Base-by-base conservation (phyloP, 495 filamentous ascomycete species). In the Penicillium roqueforti region DNA sequence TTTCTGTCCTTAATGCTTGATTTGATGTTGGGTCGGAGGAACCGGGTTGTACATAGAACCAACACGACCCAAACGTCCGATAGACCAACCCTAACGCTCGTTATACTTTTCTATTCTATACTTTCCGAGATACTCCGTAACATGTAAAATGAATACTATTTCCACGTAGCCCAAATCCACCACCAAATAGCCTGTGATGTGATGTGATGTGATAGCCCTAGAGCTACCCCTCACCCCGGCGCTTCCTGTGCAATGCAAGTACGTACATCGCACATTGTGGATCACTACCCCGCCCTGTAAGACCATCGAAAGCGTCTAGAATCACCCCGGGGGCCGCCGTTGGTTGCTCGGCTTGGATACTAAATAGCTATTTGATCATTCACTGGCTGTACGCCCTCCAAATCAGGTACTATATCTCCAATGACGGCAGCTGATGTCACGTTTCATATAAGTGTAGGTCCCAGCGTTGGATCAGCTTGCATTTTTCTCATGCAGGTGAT, bases 11-110 rank as follows among this genome's bases (percentile, higher is more conserved):
- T 41, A 25, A 4, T 34, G 14, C 22, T 43, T 20, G 41, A 31
- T 56, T 49, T 53, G 55, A 40, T 48, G 55, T 49, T 59, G 52
- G 37, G 40, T 48, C 16, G 26, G 43, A 43, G 47, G 45, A 51
- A 40, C 20, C 54, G 39, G 54, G 54, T 60, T 57, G 58, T 60
- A 60, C 31, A 60, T 60, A 60, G 58, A 56, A 56, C 48, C 57
- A 48, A 39, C 4, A 57, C 54, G 45, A 57, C 44, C 45, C 52
- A 40, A 37, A 45, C 31, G 32, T 44, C 51, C 47, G 41, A 52
- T 57, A 52, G 40, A 57, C 47, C 26, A 56, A 47, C 29, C 46
- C 6, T 14, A 9, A 49, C 38, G 34, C 39, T 52, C 50, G 28
- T 52, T 52, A 44, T 36, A 44, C 50, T 44, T 44, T 25, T 19